These are phyloP conservation scores for Ophiostoma piceae DNA, from an alignment of 2,329 filamentous ascomycete species.

Conservation along the genomic window DNA sequence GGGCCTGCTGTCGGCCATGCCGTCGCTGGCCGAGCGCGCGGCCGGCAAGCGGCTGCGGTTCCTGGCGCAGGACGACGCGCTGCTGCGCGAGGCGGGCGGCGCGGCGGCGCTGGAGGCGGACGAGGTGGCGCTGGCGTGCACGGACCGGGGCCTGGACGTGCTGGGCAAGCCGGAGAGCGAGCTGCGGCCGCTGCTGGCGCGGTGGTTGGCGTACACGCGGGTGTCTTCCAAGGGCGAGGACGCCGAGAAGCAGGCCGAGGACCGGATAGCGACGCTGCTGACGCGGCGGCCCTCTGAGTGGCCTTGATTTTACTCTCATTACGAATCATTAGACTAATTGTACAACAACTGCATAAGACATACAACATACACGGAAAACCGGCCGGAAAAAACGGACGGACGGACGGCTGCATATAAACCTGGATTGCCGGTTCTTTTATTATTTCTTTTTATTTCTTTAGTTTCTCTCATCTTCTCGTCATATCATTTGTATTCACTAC, in stretches of 20 bases:
- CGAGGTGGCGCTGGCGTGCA: constrained; percentile 65
- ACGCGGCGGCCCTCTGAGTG: constrained; percentile 25
- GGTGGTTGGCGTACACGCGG: constrained; percentile 45
- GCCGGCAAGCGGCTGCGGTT: constrained; percentile 55
- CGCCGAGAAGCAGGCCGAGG: not conserved
- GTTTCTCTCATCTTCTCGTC: not conserved
- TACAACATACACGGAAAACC: not conserved
- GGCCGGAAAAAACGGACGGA: not conserved
- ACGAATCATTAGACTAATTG: not conserved
- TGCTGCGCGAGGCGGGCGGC: constrained; percentile 61
- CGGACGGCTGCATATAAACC: constrained; percentile 9
- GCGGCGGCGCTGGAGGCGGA: constrained; percentile 51
- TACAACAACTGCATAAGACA: not conserved
- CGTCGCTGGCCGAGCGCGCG: constrained; percentile 50
- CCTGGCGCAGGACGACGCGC: constrained; percentile 63
- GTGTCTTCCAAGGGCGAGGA: not conserved
- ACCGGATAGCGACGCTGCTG: constrained; percentile 23
- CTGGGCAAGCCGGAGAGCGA: constrained; percentile 49
- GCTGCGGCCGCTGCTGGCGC: constrained; percentile 43
- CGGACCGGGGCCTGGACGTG: constrained; percentile 61
- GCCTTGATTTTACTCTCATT: constrained; percentile 17
- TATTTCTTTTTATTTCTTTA: not conserved
- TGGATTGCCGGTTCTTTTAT: not conserved
- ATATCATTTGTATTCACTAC: not conserved
- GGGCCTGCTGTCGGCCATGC: constrained; percentile 35